These are phyloP conservation scores for Solanum megistacrolobum DNA, from an alignment of 257 asterid genomes.

Conservation along the genomic window DNA sequence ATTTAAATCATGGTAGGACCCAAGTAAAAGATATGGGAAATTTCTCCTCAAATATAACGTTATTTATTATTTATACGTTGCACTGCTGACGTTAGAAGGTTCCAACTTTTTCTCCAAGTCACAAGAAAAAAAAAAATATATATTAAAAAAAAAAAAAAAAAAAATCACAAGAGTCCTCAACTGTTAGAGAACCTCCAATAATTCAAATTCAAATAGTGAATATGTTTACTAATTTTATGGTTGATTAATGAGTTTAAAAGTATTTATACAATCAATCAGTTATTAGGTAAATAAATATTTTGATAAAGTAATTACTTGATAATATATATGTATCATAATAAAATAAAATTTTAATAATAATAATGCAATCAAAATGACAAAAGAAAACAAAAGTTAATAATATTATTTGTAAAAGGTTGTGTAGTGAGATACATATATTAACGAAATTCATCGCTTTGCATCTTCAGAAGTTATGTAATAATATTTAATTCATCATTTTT, in stretches of 20 bases:
- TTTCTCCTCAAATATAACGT: not conserved
- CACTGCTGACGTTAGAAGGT: not conserved
- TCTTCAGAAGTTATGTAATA: not conserved
- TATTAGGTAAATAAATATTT: not conserved
- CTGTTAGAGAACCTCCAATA: not conserved
- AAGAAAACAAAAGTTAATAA: too few relatives aligned
- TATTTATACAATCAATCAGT: too few relatives aligned
- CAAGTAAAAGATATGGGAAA: not conserved
- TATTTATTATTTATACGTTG: not conserved
- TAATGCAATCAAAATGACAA: not conserved
- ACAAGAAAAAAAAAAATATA: too few relatives aligned
- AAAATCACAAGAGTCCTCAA: not conserved
- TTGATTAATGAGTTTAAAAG: too few relatives aligned
- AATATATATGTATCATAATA: too few relatives aligned
- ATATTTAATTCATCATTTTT: too few relatives aligned
- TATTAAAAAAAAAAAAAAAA: too few relatives aligned
- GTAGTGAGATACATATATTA: not conserved
- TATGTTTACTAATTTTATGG: too few relatives aligned
- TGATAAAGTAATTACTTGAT: not conserved
- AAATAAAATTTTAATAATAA: too few relatives aligned
- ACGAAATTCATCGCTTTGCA: not conserved
- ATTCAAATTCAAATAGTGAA: too few relatives aligned
- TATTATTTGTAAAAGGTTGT: not conserved
- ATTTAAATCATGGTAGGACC: not conserved
- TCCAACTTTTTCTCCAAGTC: not conserved